Percentiles rank a stretch among this genome's conserved stretches.
phyloP scores from a whole-genome alignment of 768 basidiomycete genomes.

The Rickenella mellea region DNA sequence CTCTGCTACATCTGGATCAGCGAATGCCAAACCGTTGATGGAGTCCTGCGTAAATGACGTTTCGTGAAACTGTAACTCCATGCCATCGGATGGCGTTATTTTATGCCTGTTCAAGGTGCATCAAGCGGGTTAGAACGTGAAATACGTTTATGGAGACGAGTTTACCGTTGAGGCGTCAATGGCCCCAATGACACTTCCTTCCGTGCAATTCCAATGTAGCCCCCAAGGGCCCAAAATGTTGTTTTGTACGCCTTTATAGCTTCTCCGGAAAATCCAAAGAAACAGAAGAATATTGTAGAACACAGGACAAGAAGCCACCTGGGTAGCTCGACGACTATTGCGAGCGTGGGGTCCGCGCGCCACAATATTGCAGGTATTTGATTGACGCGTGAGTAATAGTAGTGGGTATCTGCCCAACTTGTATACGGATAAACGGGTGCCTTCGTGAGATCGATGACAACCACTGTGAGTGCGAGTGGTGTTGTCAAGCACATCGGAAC shows the following conservation, averaged over 20 bases:
- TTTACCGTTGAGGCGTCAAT: no score
- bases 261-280: constrained; percentile 11
- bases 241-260: constrained; percentile 14
- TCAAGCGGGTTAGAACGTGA: no score
- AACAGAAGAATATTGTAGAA: constrained; percentile 8
- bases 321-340: neutral
- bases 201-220: no score
- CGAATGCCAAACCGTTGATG: no score
- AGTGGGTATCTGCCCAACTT: constrained; percentile 23
- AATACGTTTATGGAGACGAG: no score
- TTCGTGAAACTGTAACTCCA: no score
- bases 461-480: constrained; percentile 9
- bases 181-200: no score
- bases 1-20: no score
- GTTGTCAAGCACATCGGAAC: constrained; percentile 9
- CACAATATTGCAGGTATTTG: constrained; percentile 11
- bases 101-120: no score
- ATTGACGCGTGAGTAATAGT: constrained; percentile 16
- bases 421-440: constrained; percentile 14
- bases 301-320: constrained; percentile 6
- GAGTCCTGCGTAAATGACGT: no score
- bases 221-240: no score
- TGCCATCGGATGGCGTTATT: no score
- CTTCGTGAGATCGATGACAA: constrained; percentile 11
- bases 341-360: neutral